These are phyloP conservation scores for Thoreauomyces humboldtii DNA, from an alignment of 192 early-diverging fungal species.

Conservation along the genomic window DNA sequence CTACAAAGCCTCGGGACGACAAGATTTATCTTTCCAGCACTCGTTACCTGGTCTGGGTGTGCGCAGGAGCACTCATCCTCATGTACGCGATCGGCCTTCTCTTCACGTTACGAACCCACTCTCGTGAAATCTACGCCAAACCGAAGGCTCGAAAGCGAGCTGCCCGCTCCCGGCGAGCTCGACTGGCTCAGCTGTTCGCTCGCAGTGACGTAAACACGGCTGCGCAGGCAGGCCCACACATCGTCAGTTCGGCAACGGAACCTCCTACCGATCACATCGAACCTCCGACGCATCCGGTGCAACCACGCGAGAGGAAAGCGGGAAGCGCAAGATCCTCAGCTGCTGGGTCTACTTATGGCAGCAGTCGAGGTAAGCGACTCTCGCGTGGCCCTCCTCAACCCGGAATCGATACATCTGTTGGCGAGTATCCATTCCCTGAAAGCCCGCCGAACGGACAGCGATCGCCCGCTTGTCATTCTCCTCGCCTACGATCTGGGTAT, in stretches of 20 bases:
- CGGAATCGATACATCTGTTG: neutral
- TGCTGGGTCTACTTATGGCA: neutral
- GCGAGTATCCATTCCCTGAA: constrained; percentile 25
- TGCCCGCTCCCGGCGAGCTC: neutral
- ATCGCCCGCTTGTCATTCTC: neutral
- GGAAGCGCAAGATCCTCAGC: neutral
- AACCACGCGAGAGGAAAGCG: neutral
- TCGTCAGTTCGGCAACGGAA: neutral
- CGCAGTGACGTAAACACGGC: too few species aligned
- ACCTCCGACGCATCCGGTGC: too few species aligned
- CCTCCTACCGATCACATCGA: neutral
- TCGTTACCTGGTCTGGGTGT: constrained; percentile 82
- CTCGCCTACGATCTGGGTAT: neutral
- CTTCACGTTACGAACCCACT: constrained; percentile 93
- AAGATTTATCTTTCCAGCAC: constrained; percentile 77
- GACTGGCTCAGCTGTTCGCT: neutral
- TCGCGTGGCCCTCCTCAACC: neutral
- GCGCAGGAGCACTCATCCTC: constrained; percentile 71
- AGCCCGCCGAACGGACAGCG: neutral
- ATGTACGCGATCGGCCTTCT: constrained; percentile 87
- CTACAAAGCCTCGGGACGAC: constrained; percentile 68
- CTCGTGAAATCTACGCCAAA: constrained; percentile 70
- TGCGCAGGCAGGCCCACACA: neutral
- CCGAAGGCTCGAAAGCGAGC: constrained; percentile 25
- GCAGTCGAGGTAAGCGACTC: neutral